Base-by-base conservation (phyloP, 2,329 filamentous ascomycete genomes). In the Juglanconis juglandina region DNA sequence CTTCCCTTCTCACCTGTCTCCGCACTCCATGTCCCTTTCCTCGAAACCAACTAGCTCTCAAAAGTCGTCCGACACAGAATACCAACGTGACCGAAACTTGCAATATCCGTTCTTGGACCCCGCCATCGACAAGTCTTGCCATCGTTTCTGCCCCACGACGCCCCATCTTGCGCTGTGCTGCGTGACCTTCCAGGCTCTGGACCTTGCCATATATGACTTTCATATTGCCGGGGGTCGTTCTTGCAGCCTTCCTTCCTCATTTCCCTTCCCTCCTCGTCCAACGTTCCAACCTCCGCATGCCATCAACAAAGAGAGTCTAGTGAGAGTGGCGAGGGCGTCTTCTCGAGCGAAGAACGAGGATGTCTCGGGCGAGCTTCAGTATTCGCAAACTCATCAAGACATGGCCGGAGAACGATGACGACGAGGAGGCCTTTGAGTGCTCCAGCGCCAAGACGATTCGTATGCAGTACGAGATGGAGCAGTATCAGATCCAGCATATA, bases 331-430 rank as follows among this genome's bases (percentile, higher is more conserved):
- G 50, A 61, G 47, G 50, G 46, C 10, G 33, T 51, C 30, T 42
- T 39, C 54, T 30, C 34, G 53, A 48, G 37, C 32, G 46, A 60
- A 48, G n/a, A 14, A 24, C 50, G 46, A 63, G 58, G 35, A 63
- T 74, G 71, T 77, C 77, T 59, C 75, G 72, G 64, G 71, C 75
- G 51, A 70, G 69, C 63, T 75, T 79, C 68, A 77, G 69, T 67
- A 78, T 80, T 65, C 75, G 77, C 62, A 75, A 73, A 68, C 69
- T 80, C 34, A 75, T 79, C 62, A 71, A 72, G 39, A 71, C 58
- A 37, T 58, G 51, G 54, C 54, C 63, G 13, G 65, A 65, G 35
- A 59, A 64, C 1, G 57, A 60, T n/a, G 52, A 62, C 39, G 65
- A 66, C 41, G 63, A 66, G 14, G 68, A 68, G n/a, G 59, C 64